Evolutionary conservation across 192 early-diverging fungal genomes (phyloP), one percentile per base, ranked within the genome.

Genomic region (Phycomyces nitens): DNA sequence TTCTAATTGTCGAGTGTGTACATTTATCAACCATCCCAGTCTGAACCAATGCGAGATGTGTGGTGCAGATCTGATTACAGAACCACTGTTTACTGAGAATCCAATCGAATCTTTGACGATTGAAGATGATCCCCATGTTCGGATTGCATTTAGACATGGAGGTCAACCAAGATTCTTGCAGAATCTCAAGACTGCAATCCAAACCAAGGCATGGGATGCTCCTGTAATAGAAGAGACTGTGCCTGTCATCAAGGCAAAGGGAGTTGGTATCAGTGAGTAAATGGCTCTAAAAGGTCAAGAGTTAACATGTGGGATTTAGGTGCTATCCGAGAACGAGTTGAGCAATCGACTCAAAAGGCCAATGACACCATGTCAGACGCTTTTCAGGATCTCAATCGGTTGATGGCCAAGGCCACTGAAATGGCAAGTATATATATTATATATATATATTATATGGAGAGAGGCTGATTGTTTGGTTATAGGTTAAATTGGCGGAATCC

Each of bases 31-130:
- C 69, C 90, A 94, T 70, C 72, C 82, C 1, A 87, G 85, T 62
- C 86, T 93, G 85, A 69, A 74, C 8, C 75, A 75, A 14, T 97
- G 95, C 71, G 93, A 97, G 61, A 88, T 95, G 65, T 97, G 95
- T 73, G 88, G 84, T 20, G 72, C 83, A 4, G 71, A 87, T 62
- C 80, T 97, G 14, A 22, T 51, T 24, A 64, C 34, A 54, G 69
- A 71, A 51, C 56, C 66, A 15, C 29, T 52, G 52, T 40, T 70
- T 29, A 58, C 61, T 7, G 29, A 34, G 29, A 34, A 34, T 27
- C 49, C 65, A 53, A 16, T 76, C 61, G 43, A 65, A 72, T 29
- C 70, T 64, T 43, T 14, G 10, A 27, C 27, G 20, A 47, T 16
- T 2, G 1, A 18, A 22, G 34, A 20, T 16, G 43, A 61, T 29